Base-by-base conservation (phyloP, 345 rosid species). In the Gossypium turneri region DNA sequence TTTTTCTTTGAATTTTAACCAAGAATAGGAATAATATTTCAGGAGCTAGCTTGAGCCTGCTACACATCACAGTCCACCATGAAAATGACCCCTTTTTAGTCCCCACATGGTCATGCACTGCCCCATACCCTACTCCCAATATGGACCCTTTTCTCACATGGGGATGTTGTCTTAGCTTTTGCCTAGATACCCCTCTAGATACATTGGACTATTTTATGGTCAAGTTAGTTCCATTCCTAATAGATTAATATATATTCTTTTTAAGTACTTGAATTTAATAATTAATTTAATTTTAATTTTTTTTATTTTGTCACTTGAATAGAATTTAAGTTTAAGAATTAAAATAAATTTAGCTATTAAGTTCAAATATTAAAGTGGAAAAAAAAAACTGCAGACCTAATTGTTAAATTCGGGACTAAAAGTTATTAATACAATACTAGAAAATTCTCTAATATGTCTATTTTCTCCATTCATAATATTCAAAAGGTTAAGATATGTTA, bases 11-110 rank as follows among this genome's bases (percentile, higher is more conserved):
- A 44, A 44, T 2, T 20, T 50, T 48, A 13, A 17, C 34, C 20
- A 6, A 29, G 66, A 69, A 25, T 27, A 60, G 63, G 38, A 59
- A 62, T 64, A 65, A 67, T 77, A 5, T 34, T 34, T n/a, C 29
- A 67, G 44, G 55, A 52, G 51, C 27, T 76, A 76, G 72, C 73
- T 47, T 47, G 51, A 47, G 50, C 70, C 70, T 74, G 69, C 25
- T 10, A 43, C 45, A 59, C 63, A 81, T 86, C 76, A 72, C 82
- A 79, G 75, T 43, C 85, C 87, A 79, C 83, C 85, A 81, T 81
- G 86, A 59, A 20, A 75, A 80, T 84, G 90, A 78, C 76, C 85
- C 0, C 27, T 20, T 78, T 61, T 29, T 9, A 61, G 74, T 34
- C 3, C 79, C 78, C 72, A 70, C 75, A 74, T 65, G 80, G 63